These are phyloP conservation scores for Pichia sp. DNA, from an alignment of 1,139 yeast genomes.

Conservation along the genomic window DNA sequence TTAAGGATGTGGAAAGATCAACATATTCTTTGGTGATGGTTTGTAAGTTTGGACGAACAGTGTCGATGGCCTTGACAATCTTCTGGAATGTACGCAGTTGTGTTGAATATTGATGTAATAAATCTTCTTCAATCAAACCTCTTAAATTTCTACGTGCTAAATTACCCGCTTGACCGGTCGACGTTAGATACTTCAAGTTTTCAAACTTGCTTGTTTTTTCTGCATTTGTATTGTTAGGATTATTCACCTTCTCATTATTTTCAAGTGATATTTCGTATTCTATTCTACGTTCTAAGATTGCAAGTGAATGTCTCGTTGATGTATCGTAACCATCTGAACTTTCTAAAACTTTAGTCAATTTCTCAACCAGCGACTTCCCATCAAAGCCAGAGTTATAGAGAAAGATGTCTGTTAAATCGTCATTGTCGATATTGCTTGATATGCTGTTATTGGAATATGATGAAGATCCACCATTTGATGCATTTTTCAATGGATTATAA, in stretches of 20 bases:
- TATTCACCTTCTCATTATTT: neutral
- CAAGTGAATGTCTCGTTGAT: conserved; percentile 47
- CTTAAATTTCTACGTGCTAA: conserved; percentile 59
- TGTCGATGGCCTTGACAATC: conserved; percentile 46
- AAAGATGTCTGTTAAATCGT: conserved; percentile 3
- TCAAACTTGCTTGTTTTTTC: conserved; percentile 1
- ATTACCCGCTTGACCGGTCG: conserved; percentile 57
- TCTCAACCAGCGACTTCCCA: conserved; percentile 40
- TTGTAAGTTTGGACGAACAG: conserved; percentile 41
- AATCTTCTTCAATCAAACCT: conserved; percentile 69
- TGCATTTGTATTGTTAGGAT: neutral
- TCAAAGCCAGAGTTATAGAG: conserved; percentile 30
- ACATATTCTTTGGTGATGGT: conserved; percentile 44
- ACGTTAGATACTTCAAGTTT: conserved; percentile 37
- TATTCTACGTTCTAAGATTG: conserved; percentile 43
- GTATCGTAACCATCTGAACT: conserved; percentile 38
- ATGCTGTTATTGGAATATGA: neutral
- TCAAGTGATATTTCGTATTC: conserved; percentile 18
- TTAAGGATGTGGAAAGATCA: conserved; percentile 35
- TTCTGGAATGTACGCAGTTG: conserved; percentile 64
- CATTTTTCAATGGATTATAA: conserved; percentile 3
- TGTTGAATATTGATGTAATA: conserved; percentile 58
- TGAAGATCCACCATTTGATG: neutral
- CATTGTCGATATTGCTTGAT: conserved; percentile 2
- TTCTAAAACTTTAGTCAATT: conserved; percentile 36